Conservation (phyloP, 129 eudicot species). For the Cynara cardunculus region DNA sequence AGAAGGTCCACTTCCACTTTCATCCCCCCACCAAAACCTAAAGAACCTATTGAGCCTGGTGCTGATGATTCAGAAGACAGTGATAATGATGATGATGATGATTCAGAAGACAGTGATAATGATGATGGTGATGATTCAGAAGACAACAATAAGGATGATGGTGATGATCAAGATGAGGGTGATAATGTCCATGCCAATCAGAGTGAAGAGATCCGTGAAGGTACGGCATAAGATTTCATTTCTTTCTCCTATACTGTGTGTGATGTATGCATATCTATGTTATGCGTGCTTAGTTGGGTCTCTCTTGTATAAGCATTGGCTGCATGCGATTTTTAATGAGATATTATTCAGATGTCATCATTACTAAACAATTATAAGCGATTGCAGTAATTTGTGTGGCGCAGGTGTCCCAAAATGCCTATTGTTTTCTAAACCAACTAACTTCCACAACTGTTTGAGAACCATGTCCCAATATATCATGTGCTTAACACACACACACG, state of each 20-base stretch:
- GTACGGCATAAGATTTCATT: conserved; percentile 9
- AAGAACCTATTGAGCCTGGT: conserved; percentile 34
- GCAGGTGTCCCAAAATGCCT: too few relatives aligned
- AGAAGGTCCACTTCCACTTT: conserved; percentile 63
- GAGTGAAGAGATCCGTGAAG: conserved; percentile 47
- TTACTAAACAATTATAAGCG: background rate
- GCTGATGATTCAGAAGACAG: conserved; percentile 29
- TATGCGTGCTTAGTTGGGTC: background rate
- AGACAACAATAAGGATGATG: conserved; percentile 29
- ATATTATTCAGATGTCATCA: background rate
- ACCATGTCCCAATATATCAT: too few relatives aligned
- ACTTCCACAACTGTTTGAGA: too few relatives aligned
- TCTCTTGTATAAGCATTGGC: background rate
- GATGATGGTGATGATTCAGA: conserved; percentile 42
- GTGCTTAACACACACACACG: too few relatives aligned
- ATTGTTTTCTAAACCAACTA: too few relatives aligned
- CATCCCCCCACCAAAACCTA: conserved; percentile 66
- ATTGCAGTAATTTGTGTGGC: too few relatives aligned
- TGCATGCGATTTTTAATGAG: background rate
- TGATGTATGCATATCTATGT: background rate
- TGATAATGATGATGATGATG: conserved; percentile 33
- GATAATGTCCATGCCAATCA: conserved; percentile 42
- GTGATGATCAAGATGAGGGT: conserved; percentile 33
- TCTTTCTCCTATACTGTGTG: background rate
- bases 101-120: conserved; percentile 24